Evolutionary conservation across 148 eudicot species (phyloP).

Genomic region (Suaeda aralocaspica): DNA sequence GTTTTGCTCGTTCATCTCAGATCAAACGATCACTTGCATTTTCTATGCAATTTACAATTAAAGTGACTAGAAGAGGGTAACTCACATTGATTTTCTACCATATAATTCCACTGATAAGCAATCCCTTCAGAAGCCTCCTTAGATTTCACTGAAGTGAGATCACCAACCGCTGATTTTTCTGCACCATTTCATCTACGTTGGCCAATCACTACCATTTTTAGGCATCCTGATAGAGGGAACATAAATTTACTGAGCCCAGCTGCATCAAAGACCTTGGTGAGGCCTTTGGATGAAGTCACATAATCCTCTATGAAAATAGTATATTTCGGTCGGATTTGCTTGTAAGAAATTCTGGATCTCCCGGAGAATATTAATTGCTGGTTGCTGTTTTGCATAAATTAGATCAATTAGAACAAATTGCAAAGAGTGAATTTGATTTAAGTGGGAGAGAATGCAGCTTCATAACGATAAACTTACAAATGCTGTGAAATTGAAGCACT

Average conservation of each 20-base stretch:
- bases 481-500: constrained; percentile 75
- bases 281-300: constrained; percentile 60
- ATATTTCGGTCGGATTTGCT: constrained; percentile 71
- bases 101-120: constrained; percentile 82
- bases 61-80: constrained; percentile 2
- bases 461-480: constrained; percentile 54
- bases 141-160: constrained; percentile 63
- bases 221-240: constrained; percentile 90
- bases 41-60: neutral
- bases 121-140: constrained; percentile 83
- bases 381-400: constrained; percentile 49
- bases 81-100: constrained; percentile 87
- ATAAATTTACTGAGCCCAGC: constrained; percentile 62
- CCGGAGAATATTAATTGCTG: constrained; percentile 68
- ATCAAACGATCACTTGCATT: too few relatives aligned
- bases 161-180: constrained; percentile 62
- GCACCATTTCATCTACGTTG: constrained; percentile 85
- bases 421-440: neutral
- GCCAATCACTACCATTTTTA: constrained; percentile 73
- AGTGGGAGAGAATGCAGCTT: neutral
- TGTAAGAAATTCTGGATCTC: constrained; percentile 65
- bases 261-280: constrained; percentile 61
- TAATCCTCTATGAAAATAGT: constrained; percentile 92
- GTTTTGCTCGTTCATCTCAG: too few relatives aligned
- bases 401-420: neutral